Conservation (phyloP, 106 monocot genomes). For the Dioscorea dumetorum region DNA sequence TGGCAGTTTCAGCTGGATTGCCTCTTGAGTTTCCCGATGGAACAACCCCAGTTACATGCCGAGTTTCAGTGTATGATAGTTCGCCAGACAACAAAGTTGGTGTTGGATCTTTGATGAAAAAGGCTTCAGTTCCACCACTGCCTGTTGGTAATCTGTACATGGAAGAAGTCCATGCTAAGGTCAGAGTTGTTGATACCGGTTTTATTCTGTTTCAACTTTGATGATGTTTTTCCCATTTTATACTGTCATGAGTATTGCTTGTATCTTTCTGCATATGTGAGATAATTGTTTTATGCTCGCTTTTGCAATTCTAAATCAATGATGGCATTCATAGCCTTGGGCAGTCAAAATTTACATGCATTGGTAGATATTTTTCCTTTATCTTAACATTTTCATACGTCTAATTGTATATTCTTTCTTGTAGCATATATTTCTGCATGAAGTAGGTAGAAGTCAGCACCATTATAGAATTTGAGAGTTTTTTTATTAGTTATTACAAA, state of each 20-base stretch:
- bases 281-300: no score
- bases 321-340: no score
- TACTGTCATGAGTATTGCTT: no score
- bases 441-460: neutral
- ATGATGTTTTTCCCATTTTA: no score
- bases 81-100: slow-evolving; percentile 82
- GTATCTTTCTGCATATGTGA: no score
- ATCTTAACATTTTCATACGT: no score
- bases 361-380: no score
- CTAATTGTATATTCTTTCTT: no score
- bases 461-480: no score
- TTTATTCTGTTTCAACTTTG: neutral
- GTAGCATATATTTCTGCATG: no score
- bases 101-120: slow-evolving; percentile 77
- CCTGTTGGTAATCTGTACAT: slow-evolving; percentile 83
- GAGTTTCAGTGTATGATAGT: slow-evolving; percentile 78
- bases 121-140: slow-evolving; percentile 73
- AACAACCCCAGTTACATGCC: slow-evolving; percentile 91
- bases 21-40: slow-evolving; percentile 98
- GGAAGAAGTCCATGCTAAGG: slow-evolving; percentile 97
- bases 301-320: no score
- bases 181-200: slow-evolving; percentile 4
- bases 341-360: no score
- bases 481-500: neutral
- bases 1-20: slow-evolving; percentile 73